Conservation (phyloP, 306 rosid genomes). For the Quercus robur region DNA sequence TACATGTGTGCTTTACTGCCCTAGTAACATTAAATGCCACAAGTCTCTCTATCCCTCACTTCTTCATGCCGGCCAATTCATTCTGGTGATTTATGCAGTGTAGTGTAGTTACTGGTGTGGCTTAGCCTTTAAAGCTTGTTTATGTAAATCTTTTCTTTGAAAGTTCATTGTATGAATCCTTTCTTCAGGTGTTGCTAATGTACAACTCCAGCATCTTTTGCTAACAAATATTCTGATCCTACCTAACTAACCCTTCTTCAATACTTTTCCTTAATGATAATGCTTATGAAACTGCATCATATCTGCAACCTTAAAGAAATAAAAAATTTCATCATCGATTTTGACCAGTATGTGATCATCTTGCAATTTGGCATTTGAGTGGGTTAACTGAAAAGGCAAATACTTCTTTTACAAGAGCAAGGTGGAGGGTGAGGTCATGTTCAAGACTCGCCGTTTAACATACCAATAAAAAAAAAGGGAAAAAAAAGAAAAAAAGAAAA, state of each 20-base stretch:
- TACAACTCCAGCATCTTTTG: not conserved
- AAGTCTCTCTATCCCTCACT: not conserved
- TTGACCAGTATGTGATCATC: too few species aligned
- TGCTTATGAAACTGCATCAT: too few species aligned
- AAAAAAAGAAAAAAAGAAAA: too few species aligned
- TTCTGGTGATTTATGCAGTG: not conserved
- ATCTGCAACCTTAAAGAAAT: too few species aligned
- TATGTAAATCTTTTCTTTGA: not conserved
- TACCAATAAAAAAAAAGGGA: too few species aligned
- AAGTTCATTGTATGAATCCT: not conserved
- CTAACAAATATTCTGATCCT: not conserved
- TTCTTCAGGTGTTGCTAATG: not conserved
- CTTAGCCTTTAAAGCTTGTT: not conserved
- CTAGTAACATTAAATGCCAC: not conserved
- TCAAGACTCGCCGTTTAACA: too few species aligned
- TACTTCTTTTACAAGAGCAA: too few species aligned
- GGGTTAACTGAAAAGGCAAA: too few species aligned
- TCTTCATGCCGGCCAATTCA: not conserved
- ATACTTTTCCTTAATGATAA: too few species aligned
- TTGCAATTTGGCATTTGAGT: too few species aligned
- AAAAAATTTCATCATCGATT: too few species aligned
- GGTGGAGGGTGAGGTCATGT: too few species aligned
- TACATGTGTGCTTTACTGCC: not conserved
- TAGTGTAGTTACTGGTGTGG: not conserved
- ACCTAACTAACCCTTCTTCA: not conserved